phyloP scores from a whole-genome alignment of 371 early-diverging fungal species.

The Rhizopus delemar region DNA sequence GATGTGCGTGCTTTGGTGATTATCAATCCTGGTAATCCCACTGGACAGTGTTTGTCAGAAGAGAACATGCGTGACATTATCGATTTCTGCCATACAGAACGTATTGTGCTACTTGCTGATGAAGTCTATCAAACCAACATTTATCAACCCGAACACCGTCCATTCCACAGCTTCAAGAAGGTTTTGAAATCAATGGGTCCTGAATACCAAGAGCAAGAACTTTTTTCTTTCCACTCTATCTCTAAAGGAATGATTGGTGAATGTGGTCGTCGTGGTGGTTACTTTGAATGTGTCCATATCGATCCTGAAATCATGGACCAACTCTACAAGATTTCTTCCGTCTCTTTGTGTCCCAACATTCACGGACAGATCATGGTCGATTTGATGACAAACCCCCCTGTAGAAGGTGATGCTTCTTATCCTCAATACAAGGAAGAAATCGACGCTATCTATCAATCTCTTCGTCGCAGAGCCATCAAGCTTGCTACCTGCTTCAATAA shows the following conservation, averaged over 20 bases:
- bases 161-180: conserved; percentile 94
- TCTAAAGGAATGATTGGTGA: conserved; percentile 98
- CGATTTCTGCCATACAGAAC: conserved; percentile 75
- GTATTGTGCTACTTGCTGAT: conserved; percentile 84
- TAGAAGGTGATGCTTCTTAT: conserved; percentile 77
- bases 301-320: conserved; percentile 74
- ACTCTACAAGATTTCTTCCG: conserved; percentile 91
- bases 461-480: conserved; percentile 76
- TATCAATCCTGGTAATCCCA: conserved; percentile 97
- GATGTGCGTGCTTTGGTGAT: conserved; percentile 91
- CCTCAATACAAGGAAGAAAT: conserved; percentile 74
- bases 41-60: conserved; percentile 80
- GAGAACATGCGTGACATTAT: conserved; percentile 82
- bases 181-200: conserved; percentile 60
- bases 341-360: conserved; percentile 89
- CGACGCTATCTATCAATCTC: conserved; percentile 75
- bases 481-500: conserved; percentile 83
- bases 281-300: conserved; percentile 91
- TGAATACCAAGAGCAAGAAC: conserved; percentile 54
- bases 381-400: conserved; percentile 92
- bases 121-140: conserved; percentile 96
- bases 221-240: conserved; percentile 93
- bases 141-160: conserved; percentile 70
- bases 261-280: conserved; percentile 97
- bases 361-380: conserved; percentile 87